phyloP scores from a whole-genome alignment of 495 filamentous ascomycete genomes.

The Neurospora sp. region DNA sequence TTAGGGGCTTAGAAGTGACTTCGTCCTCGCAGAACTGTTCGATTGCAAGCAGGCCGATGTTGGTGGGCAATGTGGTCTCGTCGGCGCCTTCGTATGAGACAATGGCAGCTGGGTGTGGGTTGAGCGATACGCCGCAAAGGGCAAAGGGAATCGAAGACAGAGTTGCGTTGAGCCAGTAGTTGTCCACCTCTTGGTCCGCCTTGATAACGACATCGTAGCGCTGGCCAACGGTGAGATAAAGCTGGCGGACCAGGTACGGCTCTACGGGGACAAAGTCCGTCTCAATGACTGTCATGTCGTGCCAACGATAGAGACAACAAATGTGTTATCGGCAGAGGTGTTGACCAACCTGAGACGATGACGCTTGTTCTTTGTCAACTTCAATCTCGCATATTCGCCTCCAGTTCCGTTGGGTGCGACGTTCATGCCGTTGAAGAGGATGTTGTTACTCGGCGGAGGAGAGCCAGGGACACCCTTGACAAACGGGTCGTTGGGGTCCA shows the following conservation, averaged over 20 bases:
- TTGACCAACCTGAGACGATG: constrained; percentile 42
- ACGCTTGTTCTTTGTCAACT: constrained; percentile 23
- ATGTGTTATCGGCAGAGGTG: constrained; percentile 26
- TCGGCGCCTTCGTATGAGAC: constrained; percentile 4
- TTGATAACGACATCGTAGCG: constrained; percentile 56
- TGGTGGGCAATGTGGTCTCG: constrained; percentile 1
- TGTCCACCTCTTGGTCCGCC: constrained; percentile 33
- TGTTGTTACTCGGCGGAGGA: constrained; percentile 8
- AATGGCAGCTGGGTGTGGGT: constrained; percentile 9
- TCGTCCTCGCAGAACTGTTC: constrained; percentile 8
- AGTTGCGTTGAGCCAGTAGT: constrained; percentile 42
- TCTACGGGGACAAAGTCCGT: constrained; percentile 34
- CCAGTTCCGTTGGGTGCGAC: constrained; percentile 16
- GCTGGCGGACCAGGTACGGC: constrained; percentile 26
- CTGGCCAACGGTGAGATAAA: constrained; percentile 51
- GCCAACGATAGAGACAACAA: constrained; percentile 28
- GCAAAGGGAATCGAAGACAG: neutral
- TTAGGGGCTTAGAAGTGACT: neutral
- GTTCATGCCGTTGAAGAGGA: constrained; percentile 27
- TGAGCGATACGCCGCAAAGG: neutral
- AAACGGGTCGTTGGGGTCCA: constrained; percentile 36
- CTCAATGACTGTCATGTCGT: constrained; percentile 34
- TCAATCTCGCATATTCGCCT: constrained; percentile 10
- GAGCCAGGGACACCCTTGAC: constrained; percentile 10
- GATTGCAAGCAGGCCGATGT: neutral